A percentile compares a stretch with the other conserved stretches of the same genome.
These are phyloP conservation scores for Neoboletus brunneissimus DNA, from an alignment of 768 basidiomycete genomes.

Conservation along the genomic window DNA sequence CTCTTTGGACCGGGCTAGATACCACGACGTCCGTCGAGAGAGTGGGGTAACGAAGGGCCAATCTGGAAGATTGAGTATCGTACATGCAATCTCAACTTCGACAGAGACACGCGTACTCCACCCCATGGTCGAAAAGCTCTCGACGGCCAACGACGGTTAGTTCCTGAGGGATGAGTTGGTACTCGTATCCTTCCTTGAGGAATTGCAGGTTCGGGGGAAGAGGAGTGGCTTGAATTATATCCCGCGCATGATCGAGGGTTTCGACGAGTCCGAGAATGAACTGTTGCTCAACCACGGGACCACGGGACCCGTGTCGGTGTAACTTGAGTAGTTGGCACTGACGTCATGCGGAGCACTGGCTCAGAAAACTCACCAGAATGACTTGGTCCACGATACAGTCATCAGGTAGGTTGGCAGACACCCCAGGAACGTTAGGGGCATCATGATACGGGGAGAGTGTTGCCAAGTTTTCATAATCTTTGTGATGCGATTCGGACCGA, in stretches of 20 bases:
- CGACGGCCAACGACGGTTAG: conserved; percentile 37
- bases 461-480: conserved; percentile 24
- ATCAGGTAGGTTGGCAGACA: conserved; percentile 30
- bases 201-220: conserved; percentile 37
- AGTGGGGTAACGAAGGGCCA: conserved; percentile 22
- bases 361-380: conserved; percentile 30
- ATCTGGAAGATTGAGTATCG: conserved; percentile 6
- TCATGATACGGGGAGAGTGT: conserved; percentile 39
- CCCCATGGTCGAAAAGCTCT: conserved; percentile 41
- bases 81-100: not conserved
- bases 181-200: conserved; percentile 37
- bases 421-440: conserved; percentile 28
- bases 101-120: conserved; percentile 25
- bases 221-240: conserved; percentile 24
- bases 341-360: not conserved
- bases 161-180: conserved; percentile 34
- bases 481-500: not conserved
- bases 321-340: conserved; percentile 26
- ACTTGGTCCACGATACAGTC: conserved; percentile 42
- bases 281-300: conserved; percentile 32
- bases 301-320: conserved; percentile 42
- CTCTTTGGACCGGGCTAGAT: conserved; percentile 19
- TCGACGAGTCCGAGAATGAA: conserved; percentile 34
- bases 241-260: conserved; percentile 28
- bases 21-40: conserved; percentile 17